phyloP scores from a whole-genome alignment of 2,329 filamentous ascomycete species.

The Alternaria conjuncta region DNA sequence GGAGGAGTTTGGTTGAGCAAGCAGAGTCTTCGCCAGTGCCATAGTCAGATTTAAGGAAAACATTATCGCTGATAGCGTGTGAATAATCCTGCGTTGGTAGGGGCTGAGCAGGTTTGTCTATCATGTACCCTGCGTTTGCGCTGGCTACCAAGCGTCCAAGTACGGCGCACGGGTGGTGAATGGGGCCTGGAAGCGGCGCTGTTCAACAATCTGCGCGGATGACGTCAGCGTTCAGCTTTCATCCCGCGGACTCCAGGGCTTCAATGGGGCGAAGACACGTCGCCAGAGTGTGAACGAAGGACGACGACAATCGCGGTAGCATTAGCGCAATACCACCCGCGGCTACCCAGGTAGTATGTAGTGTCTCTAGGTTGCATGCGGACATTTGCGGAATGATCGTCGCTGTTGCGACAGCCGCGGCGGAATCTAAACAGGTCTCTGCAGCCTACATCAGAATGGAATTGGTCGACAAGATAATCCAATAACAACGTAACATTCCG shows the following conservation, averaged over 20 bases:
- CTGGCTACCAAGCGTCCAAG: constrained; percentile 5
- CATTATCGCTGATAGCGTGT: constrained; percentile 7
- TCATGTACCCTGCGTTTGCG: constrained; percentile 15
- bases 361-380: neutral
- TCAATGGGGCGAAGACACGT: neutral
- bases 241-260: neutral
- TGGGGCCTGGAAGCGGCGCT: constrained; percentile 16
- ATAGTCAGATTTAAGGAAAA: constrained; percentile 12
- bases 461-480: no score
- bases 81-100: constrained; percentile 1
- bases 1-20: neutral
- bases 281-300: neutral
- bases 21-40: neutral
- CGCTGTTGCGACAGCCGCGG: constrained; percentile 3
- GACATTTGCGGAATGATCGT: constrained; percentile 4
- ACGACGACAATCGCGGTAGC: neutral
- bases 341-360: neutral
- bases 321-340: neutral
- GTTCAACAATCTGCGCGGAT: constrained; percentile 33
- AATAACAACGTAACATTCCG: no score
- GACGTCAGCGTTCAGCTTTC: constrained; percentile 31
- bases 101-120: constrained; percentile 28
- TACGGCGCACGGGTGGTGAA: constrained; percentile 5
- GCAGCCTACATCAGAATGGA: neutral
- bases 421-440: neutral